Conservation (phyloP, 768 basidiomycete genomes). For the Kwoniella newhampshirensis region DNA sequence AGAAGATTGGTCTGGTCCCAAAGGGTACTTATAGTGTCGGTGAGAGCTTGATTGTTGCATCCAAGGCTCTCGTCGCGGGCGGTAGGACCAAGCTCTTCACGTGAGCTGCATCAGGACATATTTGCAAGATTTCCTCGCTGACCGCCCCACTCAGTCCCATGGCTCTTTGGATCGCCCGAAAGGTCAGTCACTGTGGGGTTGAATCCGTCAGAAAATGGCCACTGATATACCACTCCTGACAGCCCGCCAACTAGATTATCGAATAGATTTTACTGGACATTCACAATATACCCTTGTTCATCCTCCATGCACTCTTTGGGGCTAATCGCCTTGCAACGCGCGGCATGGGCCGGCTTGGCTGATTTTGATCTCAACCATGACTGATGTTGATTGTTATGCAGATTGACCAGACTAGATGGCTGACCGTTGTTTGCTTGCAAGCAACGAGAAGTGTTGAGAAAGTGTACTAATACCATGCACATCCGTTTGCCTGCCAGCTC, state of each 20-base stretch:
- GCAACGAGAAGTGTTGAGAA: too few relatives aligned
- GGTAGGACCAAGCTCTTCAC: constrained; percentile 70
- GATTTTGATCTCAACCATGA: not conserved
- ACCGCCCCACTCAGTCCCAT: constrained; percentile 40
- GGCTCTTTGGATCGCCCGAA: constrained; percentile 49
- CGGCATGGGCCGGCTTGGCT: not conserved
- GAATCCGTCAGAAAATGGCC: too few relatives aligned
- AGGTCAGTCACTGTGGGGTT: constrained; percentile 22
- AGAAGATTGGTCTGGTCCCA: constrained; percentile 75
- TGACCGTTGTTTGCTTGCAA: too few relatives aligned
- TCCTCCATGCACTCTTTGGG: not conserved
- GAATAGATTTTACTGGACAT: constrained; percentile 9
- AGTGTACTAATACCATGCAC: too few relatives aligned
- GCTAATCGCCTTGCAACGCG: not conserved
- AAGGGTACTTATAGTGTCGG: constrained; percentile 90
- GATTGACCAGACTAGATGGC: too few relatives aligned
- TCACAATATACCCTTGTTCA: constrained; percentile 1
- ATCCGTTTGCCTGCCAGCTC: too few relatives aligned
- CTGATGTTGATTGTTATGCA: too few relatives aligned
- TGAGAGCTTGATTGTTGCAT: constrained; percentile 83
- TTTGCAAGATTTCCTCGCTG: not conserved
- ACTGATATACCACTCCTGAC: not conserved
- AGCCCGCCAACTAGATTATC: constrained; percentile 33
- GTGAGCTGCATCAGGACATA: constrained; percentile 29
- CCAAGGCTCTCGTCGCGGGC: constrained; percentile 72